Evolutionary conservation across 495 filamentous ascomycete species (phyloP).

Genomic region (Gamarada debralockiae): DNA sequence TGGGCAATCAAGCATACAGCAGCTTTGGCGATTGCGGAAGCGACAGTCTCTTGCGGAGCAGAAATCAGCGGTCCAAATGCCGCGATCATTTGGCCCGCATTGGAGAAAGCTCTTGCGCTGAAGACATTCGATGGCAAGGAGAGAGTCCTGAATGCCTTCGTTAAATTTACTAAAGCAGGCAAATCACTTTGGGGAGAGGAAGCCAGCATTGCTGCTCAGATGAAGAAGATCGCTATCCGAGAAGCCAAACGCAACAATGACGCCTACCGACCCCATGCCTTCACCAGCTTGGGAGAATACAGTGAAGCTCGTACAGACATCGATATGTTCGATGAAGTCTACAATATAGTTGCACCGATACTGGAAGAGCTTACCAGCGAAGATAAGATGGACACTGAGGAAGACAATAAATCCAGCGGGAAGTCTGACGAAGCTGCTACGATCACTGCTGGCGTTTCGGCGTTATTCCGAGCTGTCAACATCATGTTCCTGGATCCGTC

Average conservation of each 20-base stretch:
- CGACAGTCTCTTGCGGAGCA: constrained; percentile 49
- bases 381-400: constrained; percentile 63
- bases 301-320: constrained; percentile 57
- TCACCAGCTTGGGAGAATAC: constrained; percentile 69
- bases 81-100: constrained; percentile 69
- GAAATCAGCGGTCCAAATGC: constrained; percentile 54
- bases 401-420: constrained; percentile 39
- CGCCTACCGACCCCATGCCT: constrained; percentile 70
- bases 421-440: constrained; percentile 21
- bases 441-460: constrained; percentile 21
- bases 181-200: constrained; percentile 55
- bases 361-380: constrained; percentile 51
- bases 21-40: constrained; percentile 72
- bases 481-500: constrained; percentile 14
- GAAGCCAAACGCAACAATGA: constrained; percentile 90
- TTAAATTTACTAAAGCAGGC: constrained; percentile 64
- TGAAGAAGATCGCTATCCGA: constrained; percentile 64
- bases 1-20: constrained; percentile 90
- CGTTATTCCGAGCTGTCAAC: constrained; percentile 24
- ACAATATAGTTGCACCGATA: constrained; percentile 54
- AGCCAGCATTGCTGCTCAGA: constrained; percentile 34
- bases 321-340: constrained; percentile 63
- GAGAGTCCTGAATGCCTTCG: constrained; percentile 78
- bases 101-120: constrained; percentile 74
- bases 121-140: constrained; percentile 97